Base-by-base conservation (phyloP, 1,139 yeast species). In the Schizosaccharomyces versatilis region DNA sequence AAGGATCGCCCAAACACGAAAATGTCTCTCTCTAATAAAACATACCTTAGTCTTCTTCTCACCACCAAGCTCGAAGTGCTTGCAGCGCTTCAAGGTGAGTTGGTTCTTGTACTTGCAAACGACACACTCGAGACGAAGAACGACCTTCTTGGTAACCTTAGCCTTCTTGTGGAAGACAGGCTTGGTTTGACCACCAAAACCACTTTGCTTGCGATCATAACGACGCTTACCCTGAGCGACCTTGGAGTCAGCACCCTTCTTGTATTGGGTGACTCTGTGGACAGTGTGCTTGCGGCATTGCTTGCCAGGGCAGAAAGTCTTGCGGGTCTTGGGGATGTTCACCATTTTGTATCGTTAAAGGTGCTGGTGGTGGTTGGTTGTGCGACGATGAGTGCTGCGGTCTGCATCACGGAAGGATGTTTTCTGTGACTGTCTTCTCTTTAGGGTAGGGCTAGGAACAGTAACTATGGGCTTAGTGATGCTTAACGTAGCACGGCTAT, bases 131-230 rank as follows among this genome's bases (percentile, higher is more conserved):
- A 90, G 83, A 80, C 96, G 90, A 73, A 90, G 82, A 65, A 90
- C 98, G 73, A 90, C 95, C 84, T 90, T 90, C 86, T 90, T 90
- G 81, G 99, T 90, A 68, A 98, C 90, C 88, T 90, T 90, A 69
- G 99, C 99, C 77, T 90, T 93, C 84, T 90, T 90, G 85, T 86
- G 97, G 96, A 90, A 90, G 77, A 93, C 84, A 73, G 84, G 98
- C 81, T 86, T 90, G 78, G 98, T 90, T 80, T 90, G 99, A 84
- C 99, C 99, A 84, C 99, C 99, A 78, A 80, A 90, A 85, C 99
- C 99, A 71, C 84, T 74, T 80, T 90, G 98, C 79, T 90, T 90
- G 77, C 99, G 94, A 93, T 93, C 98, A 79, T 90, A 90, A 80
- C 99, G 88, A 81, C 99, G 85, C 88, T 93, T 93, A 82, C 99